A percentile compares a stretch with the other conserved stretches of the same genome.
These are phyloP conservation scores for Aspergillus awamori DNA, from an alignment of 2,329 filamentous ascomycete species.

Conservation along the genomic window DNA sequence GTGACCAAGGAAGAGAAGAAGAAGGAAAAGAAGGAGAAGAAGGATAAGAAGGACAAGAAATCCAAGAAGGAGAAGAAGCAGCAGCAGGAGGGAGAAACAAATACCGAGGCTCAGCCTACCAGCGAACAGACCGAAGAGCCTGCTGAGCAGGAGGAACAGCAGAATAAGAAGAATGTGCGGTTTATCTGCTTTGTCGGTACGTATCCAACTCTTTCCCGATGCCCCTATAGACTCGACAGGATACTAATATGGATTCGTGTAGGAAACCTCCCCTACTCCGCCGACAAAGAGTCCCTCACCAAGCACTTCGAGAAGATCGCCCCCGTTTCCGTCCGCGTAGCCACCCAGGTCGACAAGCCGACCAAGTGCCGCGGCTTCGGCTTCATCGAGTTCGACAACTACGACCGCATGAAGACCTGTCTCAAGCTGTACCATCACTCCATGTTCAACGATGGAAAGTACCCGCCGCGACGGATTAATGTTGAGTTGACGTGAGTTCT, in stretches of 20 bases:
- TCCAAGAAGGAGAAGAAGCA: slow-evolving; percentile 31
- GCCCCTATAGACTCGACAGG: too few species aligned
- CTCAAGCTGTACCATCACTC: slow-evolving; percentile 89
- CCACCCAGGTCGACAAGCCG: slow-evolving; percentile 66
- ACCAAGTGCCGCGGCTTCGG: slow-evolving; percentile 74
- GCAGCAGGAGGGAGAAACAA: too few species aligned
- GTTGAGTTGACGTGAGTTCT: slow-evolving; percentile 79
- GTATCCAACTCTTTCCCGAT: slow-evolving; percentile 22
- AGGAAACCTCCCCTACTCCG: slow-evolving; percentile 87
- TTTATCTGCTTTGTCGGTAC: slow-evolving; percentile 79
- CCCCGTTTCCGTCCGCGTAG: slow-evolving; percentile 71
- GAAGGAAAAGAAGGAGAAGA: slow-evolving; percentile 30
- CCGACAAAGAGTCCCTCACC: slow-evolving; percentile 69
- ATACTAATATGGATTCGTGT: neutral
- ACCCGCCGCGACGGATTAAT: slow-evolving; percentile 74
- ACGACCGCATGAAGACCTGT: slow-evolving; percentile 89
- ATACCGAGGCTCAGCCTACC: slow-evolving; percentile 11
- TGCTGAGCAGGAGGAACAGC: slow-evolving; percentile 20
- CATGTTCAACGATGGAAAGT: slow-evolving; percentile 64
- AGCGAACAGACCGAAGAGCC: slow-evolving; percentile 17
- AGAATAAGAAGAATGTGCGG: slow-evolving; percentile 51
- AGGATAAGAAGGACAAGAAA: slow-evolving; percentile 29
- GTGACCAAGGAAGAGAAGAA: slow-evolving; percentile 16
- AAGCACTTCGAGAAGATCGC: slow-evolving; percentile 78
- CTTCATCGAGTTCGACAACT: slow-evolving; percentile 86